These are phyloP conservation scores for Pyrenophora seminiperda DNA, from an alignment of 2,329 filamentous ascomycete species.

Conservation along the genomic window DNA sequence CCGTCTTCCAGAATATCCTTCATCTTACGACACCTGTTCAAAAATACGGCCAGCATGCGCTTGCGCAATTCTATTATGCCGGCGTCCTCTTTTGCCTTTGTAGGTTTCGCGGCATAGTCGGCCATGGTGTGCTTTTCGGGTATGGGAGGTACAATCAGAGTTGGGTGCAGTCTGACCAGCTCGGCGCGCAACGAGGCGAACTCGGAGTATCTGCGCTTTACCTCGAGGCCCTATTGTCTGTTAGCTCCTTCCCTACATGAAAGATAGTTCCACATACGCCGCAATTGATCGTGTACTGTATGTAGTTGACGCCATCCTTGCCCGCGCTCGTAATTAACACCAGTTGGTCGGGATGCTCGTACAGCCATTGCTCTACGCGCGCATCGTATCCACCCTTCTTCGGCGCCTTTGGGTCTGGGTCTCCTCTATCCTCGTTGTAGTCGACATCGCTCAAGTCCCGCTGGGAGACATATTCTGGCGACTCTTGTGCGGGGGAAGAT, in stretches of 20 bases:
- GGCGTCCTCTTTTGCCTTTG: constrained; percentile 95
- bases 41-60: constrained; percentile 93
- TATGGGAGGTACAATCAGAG: constrained; percentile 92
- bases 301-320: constrained; percentile 91
- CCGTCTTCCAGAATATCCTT: constrained; percentile 89
- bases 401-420: constrained; percentile 51
- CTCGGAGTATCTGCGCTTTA: constrained; percentile 93
- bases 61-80: constrained; percentile 96
- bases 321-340: constrained; percentile 94
- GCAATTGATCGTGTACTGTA: constrained; percentile 95
- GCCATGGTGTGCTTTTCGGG: constrained; percentile 99
- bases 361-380: constrained; percentile 94
- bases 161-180: constrained; percentile 89
- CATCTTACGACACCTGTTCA: constrained; percentile 93
- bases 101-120: constrained; percentile 96
- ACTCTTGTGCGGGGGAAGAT: constrained; percentile 70
- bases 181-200: constrained; percentile 90
- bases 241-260: constrained; percentile 18
- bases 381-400: constrained; percentile 92
- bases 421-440: constrained; percentile 58
- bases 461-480: constrained; percentile 61
- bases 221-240: constrained; percentile 78
- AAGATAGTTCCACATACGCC: constrained; percentile 64
- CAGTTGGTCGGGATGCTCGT: constrained; percentile 87
- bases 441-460: constrained; percentile 65